Evolutionary conservation across 2,329 filamentous ascomycete genomes (phyloP), one percentile per base, ranked within the genome.

Genomic region (Ophidiomyces ophidiicola): DNA sequence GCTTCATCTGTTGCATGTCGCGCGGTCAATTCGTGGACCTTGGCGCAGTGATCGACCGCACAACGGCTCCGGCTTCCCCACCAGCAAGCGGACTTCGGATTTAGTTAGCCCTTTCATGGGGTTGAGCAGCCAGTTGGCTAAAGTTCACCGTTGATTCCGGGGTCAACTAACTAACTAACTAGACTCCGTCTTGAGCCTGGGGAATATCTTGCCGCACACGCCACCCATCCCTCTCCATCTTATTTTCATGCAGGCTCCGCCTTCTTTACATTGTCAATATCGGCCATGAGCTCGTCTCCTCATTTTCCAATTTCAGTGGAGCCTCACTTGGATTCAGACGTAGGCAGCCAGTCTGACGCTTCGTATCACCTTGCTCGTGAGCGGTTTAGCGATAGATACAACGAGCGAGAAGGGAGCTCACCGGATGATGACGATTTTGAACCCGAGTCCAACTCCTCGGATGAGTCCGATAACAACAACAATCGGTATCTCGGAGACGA

Each of bases 391-490:
- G 49, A 53, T 42, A 48, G 47, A 32, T 55, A 63, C 45, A 58
- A 61, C 43, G 50, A 53, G 34, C 33, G 46, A 31, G 43, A 51
- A 15, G 51, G 49, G 24, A 52, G 50, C 10, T 50, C 50, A 7
- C 63, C 67, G 58, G 67, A 71, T 57, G 67, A 70, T 54, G 68
- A 69, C 61, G 67, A 70, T 46, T 68, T 64, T 55, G 58, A 68
- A 49, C 58, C 62, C 19, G 58, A 63, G 32, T 53, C 60, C 41
- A 62, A 63, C 43, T 56, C 56, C 10, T 58, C 50, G 36, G 59
- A 54, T 31, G 57, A 32, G n/a, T 15, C 17, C n/a, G n/a, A 32
- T 32, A 35, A 14, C 15, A 3, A 10, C 32, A 7, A 36, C 17
- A 10, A 28, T 28, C 25, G 25, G 25, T 14, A 14, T 4, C 51